Evolutionary conservation across 2,329 filamentous ascomycete species (phyloP).

Genomic region (Paecilomyces sp.): DNA sequence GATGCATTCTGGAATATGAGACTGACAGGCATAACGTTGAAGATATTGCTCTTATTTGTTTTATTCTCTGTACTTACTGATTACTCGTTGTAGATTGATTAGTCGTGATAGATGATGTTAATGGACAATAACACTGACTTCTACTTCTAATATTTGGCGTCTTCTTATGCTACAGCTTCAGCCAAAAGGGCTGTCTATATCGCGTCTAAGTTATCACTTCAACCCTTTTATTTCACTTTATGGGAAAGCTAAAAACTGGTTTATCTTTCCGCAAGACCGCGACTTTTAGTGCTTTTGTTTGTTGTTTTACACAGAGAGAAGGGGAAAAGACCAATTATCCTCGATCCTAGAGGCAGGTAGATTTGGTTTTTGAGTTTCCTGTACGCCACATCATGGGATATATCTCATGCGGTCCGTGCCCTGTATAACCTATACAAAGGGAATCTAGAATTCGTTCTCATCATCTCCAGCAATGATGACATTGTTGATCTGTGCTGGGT

Average conservation of each 20-base stretch:
- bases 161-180: not conserved
- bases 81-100: too few relatives aligned
- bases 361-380: not conserved
- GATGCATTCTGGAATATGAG: too few relatives aligned
- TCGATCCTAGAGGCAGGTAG: not conserved
- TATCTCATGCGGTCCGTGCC: not conserved
- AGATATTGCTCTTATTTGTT: too few relatives aligned
- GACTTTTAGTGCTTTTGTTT: not conserved
- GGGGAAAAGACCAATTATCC: not conserved
- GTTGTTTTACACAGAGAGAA: not conserved
- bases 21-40: too few relatives aligned
- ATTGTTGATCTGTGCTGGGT: constrained; percentile 61
- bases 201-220: not conserved
- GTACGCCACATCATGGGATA: not conserved
- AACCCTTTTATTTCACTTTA: not conserved
- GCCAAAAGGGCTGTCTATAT: not conserved
- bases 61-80: too few relatives aligned
- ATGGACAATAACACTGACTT: not conserved
- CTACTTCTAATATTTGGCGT: not conserved
- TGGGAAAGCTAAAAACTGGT: not conserved
- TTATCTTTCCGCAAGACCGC: not conserved
- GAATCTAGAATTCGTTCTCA: constrained; percentile 72
- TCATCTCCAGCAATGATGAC: constrained; percentile 86
- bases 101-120: not conserved
- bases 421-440: constrained; percentile 3